Conservation (phyloP, 2,329 filamentous ascomycete genomes). For the Ophiostoma himal-ulmi region DNA sequence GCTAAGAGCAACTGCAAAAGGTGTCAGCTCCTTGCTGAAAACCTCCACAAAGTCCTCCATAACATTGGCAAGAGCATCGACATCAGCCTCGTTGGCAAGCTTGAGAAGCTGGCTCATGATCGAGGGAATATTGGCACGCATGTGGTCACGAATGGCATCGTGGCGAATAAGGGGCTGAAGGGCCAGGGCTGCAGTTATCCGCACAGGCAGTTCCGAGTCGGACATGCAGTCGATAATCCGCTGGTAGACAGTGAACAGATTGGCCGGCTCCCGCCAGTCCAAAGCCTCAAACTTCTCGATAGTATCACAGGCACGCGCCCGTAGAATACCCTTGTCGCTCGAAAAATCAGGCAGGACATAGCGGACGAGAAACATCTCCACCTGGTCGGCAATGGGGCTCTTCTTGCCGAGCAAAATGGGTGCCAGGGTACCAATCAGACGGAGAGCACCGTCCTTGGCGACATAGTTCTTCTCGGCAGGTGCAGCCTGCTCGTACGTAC, state of each 20-base stretch:
- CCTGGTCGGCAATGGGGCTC: slow-evolving; percentile 93
- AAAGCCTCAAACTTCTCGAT: slow-evolving; percentile 97
- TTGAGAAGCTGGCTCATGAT: slow-evolving; percentile 99
- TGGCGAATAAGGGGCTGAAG: slow-evolving; percentile 94
- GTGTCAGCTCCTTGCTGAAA: slow-evolving; percentile 92
- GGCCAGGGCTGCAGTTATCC: slow-evolving; percentile 88
- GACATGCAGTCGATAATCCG: slow-evolving; percentile 97
- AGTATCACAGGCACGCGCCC: slow-evolving; percentile 91
- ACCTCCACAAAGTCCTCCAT: slow-evolving; percentile 99
- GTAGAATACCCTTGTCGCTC: slow-evolving; percentile 83
- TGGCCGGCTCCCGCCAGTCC: slow-evolving; percentile 93
- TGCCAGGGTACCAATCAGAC: slow-evolving; percentile 94
- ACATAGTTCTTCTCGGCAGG: slow-evolving; percentile 89
- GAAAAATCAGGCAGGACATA: slow-evolving; percentile 98
- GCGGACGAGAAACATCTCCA: slow-evolving; percentile 96
- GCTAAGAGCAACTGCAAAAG: slow-evolving; percentile 91
- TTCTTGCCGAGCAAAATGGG: slow-evolving; percentile 96
- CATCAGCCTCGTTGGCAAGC: slow-evolving; percentile 94
- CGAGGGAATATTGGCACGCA: slow-evolving; percentile 96
- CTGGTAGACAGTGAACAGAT: slow-evolving; percentile 91
- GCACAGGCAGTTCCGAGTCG: slow-evolving; percentile 84
- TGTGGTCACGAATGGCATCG: slow-evolving; percentile 85
- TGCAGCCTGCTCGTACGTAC: slow-evolving; percentile 77
- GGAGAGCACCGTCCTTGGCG: slow-evolving; percentile 90
- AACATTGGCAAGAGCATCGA: slow-evolving; percentile 93